Conservation (phyloP, 192 early-diverging fungal genomes). For the Coemansia sp. region DNA sequence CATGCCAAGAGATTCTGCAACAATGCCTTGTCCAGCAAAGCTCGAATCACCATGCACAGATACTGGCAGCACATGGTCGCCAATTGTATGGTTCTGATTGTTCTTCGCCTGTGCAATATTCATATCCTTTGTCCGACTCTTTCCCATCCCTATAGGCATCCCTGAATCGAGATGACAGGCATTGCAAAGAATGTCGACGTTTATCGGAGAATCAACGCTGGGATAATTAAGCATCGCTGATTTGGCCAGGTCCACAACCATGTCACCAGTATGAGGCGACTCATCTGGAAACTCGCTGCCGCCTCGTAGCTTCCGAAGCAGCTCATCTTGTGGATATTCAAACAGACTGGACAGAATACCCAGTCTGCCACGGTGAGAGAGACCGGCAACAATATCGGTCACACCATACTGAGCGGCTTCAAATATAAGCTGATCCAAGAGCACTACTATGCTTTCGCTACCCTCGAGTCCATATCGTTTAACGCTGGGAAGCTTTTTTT, state of each 20-base stretch:
- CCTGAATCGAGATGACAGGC: constrained; percentile 93
- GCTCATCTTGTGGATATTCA: constrained; percentile 67
- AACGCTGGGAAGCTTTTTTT: constrained; percentile 89
- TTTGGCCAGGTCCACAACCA: constrained; percentile 82
- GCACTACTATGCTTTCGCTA: constrained; percentile 91
- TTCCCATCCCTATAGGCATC: constrained; percentile 93
- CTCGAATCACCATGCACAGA: constrained; percentile 92
- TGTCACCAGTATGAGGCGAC: constrained; percentile 77
- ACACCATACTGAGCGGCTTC: constrained; percentile 62
- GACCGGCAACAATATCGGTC: constrained; percentile 75
- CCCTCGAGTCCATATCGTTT: constrained; percentile 98
- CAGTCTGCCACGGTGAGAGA: constrained; percentile 93
- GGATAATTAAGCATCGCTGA: constrained; percentile 68
- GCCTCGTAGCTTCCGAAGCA: constrained; percentile 91
- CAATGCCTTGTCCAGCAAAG: constrained; percentile 84
- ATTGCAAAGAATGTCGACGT: constrained; percentile 85
- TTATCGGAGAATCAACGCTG: constrained; percentile 37
- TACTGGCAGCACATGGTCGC: constrained; percentile 88
- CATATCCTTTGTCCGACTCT: constrained; percentile 90
- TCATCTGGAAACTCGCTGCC: constrained; percentile 84
- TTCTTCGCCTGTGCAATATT: constrained; percentile 24
- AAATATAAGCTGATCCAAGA: constrained; percentile 78
- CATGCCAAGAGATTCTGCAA: constrained; percentile 88
- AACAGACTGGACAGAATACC: constrained; percentile 85
- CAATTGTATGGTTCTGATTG: constrained; percentile 59